Evolutionary conservation across 2,329 filamentous ascomycete species (phyloP).

Genomic region (Trichoderma lentiforme): DNA sequence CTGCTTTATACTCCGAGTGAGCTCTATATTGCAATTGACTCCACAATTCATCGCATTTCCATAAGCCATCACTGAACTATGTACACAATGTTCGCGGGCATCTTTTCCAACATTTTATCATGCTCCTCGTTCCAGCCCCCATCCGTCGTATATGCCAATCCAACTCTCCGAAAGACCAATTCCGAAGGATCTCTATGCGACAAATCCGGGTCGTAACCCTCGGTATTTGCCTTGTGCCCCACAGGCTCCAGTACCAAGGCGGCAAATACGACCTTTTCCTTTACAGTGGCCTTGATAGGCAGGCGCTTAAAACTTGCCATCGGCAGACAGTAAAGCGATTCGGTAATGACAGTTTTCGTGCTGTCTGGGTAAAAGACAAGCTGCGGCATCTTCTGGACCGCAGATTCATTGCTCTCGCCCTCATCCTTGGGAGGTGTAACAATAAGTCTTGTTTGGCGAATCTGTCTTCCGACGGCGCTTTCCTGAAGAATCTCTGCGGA

Average conservation of each 20-base stretch:
- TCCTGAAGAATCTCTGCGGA: constrained; percentile 1
- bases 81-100: neutral
- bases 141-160: constrained; percentile 14
- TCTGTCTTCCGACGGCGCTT: neutral
- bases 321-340: neutral
- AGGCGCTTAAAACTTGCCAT: constrained; percentile 14
- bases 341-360: neutral
- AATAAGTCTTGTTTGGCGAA: neutral
- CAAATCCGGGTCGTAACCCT: constrained; percentile 5
- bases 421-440: neutral
- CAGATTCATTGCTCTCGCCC: neutral
- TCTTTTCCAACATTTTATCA: neutral
- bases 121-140: constrained; percentile 2
- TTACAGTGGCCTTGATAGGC: neutral
- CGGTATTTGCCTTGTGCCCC: constrained; percentile 6
- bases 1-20: neutral
- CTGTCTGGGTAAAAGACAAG: constrained; percentile 14
- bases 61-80: neutral
- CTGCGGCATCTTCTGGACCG: neutral
- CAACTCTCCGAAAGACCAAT: constrained; percentile 6
- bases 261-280: constrained; percentile 7
- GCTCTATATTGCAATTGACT: neutral
- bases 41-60: neutral
- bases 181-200: neutral
- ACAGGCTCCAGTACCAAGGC: constrained; percentile 7